A percentile compares a stretch with the other conserved stretches of the same genome.
phyloP scores from a whole-genome alignment of 1,139 yeast species.

The Oligophagozyma castellii region DNA sequence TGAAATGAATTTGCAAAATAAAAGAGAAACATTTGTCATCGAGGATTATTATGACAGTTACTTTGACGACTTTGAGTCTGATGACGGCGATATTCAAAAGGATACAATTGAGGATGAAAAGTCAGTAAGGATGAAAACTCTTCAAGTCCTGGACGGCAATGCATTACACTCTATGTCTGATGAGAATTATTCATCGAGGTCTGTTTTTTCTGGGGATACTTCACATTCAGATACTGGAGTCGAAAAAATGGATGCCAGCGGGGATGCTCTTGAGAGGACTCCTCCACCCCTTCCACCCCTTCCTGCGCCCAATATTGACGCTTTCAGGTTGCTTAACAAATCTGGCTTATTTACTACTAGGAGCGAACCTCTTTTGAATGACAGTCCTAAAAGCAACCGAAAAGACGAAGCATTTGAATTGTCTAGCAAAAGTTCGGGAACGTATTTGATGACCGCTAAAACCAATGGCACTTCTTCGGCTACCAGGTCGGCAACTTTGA shows the following conservation, averaged over 20 bases:
- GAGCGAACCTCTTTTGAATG: background rate
- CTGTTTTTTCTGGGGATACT: no score
- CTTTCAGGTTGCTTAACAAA: no score
- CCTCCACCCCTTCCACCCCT: constrained; percentile 2
- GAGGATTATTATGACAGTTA: constrained; percentile 64
- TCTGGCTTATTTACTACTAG: no score
- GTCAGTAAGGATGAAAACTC: no score
- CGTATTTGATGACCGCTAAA: constrained; percentile 3
- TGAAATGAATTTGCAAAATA: no score
- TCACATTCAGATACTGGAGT: no score
- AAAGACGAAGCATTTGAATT: background rate
- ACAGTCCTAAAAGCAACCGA: background rate
- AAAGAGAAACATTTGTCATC: constrained; percentile 22
- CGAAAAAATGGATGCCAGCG: no score
- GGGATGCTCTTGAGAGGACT: constrained; percentile 2
- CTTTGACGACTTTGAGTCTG: constrained; percentile 44
- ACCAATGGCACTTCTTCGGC: background rate
- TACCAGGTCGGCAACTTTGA: background rate
- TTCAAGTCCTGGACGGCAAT: no score
- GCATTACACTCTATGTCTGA: no score
- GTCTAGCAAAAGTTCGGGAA: constrained; percentile 1
- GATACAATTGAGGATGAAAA: constrained; percentile 4
- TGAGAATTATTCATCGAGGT: no score
- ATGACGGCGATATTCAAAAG: constrained; percentile 14
- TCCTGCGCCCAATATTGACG: background rate